These are phyloP conservation scores for Elsinoe arachidis DNA, from an alignment of 2,329 filamentous ascomycete genomes.

Conservation along the genomic window DNA sequence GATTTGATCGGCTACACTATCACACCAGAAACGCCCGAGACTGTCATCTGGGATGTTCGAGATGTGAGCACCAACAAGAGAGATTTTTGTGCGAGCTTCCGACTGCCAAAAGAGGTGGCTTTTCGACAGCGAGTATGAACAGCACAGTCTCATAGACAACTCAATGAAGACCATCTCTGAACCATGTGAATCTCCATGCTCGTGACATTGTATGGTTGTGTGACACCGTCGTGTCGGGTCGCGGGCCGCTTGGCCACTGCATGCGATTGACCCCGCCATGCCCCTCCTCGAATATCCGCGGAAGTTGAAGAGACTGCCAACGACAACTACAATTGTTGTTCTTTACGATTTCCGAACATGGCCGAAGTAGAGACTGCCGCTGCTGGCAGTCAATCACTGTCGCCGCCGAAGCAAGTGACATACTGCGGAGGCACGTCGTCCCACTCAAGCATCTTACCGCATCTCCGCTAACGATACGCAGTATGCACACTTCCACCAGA, in stretches of 20 bases:
- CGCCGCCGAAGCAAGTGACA: slow-evolving; percentile 44
- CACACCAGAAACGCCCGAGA: slow-evolving; percentile 48
- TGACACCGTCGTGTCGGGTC: too few species aligned
- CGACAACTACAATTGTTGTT: background rate
- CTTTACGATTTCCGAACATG: slow-evolving; percentile 17
- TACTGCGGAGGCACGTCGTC: slow-evolving; percentile 52
- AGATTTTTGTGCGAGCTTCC: slow-evolving; percentile 94
- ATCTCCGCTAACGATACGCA: slow-evolving; percentile 26
- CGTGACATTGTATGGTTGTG: too few species aligned
- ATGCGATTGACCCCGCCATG: background rate
- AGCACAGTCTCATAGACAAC: too few species aligned
- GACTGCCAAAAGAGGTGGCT: slow-evolving; percentile 72
- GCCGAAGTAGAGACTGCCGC: slow-evolving; percentile 22
- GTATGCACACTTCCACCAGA: slow-evolving; percentile 59
- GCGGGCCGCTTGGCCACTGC: too few species aligned
- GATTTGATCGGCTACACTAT: slow-evolving; percentile 52
- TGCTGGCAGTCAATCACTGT: slow-evolving; percentile 13
- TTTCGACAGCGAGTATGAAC: slow-evolving; percentile 43
- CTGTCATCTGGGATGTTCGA: slow-evolving; percentile 58
- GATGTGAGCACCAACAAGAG: slow-evolving; percentile 88
- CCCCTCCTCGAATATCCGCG: background rate
- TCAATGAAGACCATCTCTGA: too few species aligned
- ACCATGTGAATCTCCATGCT: too few species aligned
- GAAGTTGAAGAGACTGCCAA: background rate
- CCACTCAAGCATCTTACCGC: slow-evolving; percentile 14